These are phyloP conservation scores for Gentiana straminea DNA, from an alignment of 257 asterid species.

Conservation along the genomic window DNA sequence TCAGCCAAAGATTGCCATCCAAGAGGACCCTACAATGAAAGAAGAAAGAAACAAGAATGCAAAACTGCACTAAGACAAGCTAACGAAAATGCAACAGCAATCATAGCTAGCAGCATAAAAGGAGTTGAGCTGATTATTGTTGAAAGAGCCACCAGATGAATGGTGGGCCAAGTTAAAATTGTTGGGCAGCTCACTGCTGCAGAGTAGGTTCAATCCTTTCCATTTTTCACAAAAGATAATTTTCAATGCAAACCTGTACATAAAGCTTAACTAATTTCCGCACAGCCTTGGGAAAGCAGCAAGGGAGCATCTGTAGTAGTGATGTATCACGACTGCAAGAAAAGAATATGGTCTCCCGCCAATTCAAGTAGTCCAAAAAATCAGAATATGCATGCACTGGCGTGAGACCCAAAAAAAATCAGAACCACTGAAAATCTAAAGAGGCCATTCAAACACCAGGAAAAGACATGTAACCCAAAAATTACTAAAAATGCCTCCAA, in stretches of 20 bases:
- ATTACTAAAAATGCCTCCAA: too few species aligned
- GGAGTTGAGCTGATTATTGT: background rate
- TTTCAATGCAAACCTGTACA: conserved; percentile 48
- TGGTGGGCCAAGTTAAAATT: background rate
- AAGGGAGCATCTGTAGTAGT: conserved; percentile 90
- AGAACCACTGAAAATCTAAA: conserved; percentile 9
- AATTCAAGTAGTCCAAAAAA: conserved; percentile 75
- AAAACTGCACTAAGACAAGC: background rate
- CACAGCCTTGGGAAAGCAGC: conserved; percentile 90
- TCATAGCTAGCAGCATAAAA: background rate
- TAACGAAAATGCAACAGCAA: conserved; percentile 1
- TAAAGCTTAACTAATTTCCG: conserved; percentile 93
- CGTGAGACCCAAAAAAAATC: conserved; percentile 15
- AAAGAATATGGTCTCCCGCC: conserved; percentile 94
- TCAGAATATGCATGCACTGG: conserved; percentile 70
- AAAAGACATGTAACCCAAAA: too few species aligned
- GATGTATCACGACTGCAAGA: conserved; percentile 86
- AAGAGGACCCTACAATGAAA: conserved; percentile 71
- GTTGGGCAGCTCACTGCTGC: background rate
- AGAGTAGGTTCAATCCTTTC: too few species aligned
- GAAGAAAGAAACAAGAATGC: conserved; percentile 6
- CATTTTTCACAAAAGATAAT: conserved; percentile 1
- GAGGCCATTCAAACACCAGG: conserved; percentile 1
- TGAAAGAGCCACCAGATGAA: background rate
- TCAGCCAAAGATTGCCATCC: conserved; percentile 83